These are phyloP conservation scores for Primulina tabacum DNA, from an alignment of 257 asterid genomes.

Conservation along the genomic window DNA sequence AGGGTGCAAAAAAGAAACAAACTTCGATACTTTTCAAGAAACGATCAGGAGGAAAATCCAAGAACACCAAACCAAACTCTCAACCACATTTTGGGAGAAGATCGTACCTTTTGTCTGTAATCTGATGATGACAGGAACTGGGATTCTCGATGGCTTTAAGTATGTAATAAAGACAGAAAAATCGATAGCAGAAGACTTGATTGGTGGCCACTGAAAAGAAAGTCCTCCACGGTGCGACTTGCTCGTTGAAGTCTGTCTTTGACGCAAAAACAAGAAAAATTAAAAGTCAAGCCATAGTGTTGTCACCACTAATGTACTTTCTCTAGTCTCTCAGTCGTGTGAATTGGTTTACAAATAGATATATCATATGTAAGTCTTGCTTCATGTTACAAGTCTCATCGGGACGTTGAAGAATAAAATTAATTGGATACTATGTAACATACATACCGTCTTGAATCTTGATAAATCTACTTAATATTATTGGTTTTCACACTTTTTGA, in stretches of 20 bases:
- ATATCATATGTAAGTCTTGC: too few relatives aligned
- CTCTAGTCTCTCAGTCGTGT: neutral
- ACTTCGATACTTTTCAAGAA: too few relatives aligned
- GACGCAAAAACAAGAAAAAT: neutral
- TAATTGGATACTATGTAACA: too few relatives aligned
- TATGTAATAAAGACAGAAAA: neutral
- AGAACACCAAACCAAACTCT: neutral
- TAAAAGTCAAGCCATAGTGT: neutral
- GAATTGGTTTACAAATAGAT: neutral
- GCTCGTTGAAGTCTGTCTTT: neutral
- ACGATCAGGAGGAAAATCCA: neutral
- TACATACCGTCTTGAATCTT: too few relatives aligned
- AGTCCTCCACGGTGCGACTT: neutral
- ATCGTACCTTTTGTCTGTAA: neutral
- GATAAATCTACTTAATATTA: too few relatives aligned
- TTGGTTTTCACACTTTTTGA: too few relatives aligned
- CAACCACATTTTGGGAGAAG: too few relatives aligned
- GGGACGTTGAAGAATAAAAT: too few relatives aligned
- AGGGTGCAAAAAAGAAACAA: too few relatives aligned
- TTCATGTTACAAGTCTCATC: too few relatives aligned
- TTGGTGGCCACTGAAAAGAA: neutral
- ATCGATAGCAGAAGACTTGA: neutral
- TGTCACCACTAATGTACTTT: neutral
- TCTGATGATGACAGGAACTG: neutral
- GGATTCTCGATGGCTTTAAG: neutral